These are phyloP conservation scores for Zygosaccharomyces bisporus DNA, from an alignment of 805 yeast species.

Conservation along the genomic window DNA sequence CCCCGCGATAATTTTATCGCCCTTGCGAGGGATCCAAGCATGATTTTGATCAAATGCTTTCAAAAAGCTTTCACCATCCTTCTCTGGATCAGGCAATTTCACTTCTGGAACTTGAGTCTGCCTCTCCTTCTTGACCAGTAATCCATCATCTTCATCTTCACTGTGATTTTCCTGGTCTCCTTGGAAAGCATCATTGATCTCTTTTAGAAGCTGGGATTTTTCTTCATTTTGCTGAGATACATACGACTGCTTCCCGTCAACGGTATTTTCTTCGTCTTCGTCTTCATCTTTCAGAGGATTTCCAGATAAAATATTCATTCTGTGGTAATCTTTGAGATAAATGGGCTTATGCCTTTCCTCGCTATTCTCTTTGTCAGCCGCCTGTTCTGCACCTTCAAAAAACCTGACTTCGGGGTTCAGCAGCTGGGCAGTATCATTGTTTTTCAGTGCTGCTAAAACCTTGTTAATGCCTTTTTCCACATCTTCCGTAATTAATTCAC, in stretches of 20 bases:
- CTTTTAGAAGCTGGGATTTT: conserved; percentile 65
- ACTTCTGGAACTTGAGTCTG: conserved; percentile 23
- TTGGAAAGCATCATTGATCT: conserved; percentile 66
- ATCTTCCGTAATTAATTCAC: conserved; percentile 80
- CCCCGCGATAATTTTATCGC: conserved; percentile 52
- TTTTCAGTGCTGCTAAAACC: conserved; percentile 66
- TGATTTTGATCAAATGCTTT: conserved; percentile 66
- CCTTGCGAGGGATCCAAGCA: conserved; percentile 84
- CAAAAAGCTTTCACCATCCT: conserved; percentile 65
- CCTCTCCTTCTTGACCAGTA: conserved; percentile 57
- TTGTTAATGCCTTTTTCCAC: conserved; percentile 75
- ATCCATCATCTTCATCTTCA: conserved; percentile 44
- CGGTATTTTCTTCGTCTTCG: conserved; percentile 42
- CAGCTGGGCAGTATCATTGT: conserved; percentile 56
- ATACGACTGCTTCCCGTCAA: conserved; percentile 53
- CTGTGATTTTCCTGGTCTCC: conserved; percentile 45
- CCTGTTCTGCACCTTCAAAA: conserved; percentile 60
- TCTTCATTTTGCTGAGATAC: conserved; percentile 74
- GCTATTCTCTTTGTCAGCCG: conserved; percentile 29
- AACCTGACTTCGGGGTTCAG: conserved; percentile 69
- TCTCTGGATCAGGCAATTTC: conserved; percentile 61
- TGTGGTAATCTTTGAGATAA: conserved; percentile 87
- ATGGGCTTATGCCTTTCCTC: conserved; percentile 62
- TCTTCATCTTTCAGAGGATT: conserved; percentile 53
- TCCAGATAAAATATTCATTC: conserved; percentile 75